These are phyloP conservation scores for Neonothopanus nambi DNA, from an alignment of 1,284 basidiomycete genomes.

Conservation along the genomic window DNA sequence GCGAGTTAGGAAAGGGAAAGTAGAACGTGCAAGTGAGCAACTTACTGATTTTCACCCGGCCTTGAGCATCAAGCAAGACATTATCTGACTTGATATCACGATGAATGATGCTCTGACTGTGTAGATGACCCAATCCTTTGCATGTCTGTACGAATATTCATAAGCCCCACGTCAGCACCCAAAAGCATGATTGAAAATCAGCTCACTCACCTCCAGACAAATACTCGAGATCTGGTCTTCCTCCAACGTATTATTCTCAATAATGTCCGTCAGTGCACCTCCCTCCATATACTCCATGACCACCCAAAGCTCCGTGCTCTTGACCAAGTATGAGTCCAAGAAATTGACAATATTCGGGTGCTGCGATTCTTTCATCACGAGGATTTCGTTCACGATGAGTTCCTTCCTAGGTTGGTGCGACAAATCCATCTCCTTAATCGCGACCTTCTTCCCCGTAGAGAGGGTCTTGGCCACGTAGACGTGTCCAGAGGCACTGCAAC, in stretches of 20 bases:
- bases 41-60: slow-evolving; percentile 96
- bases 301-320: slow-evolving; percentile 95
- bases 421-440: slow-evolving; percentile 99
- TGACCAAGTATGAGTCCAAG: slow-evolving; percentile 89
- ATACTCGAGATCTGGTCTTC: slow-evolving; percentile 98
- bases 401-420: slow-evolving; percentile 96
- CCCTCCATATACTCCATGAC: slow-evolving; percentile 99
- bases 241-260: slow-evolving; percentile 95
- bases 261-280: slow-evolving; percentile 95
- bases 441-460: slow-evolving; percentile 87
- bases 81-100: slow-evolving; percentile 99
- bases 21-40: slow-evolving; percentile 20
- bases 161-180: background rate
- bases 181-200: too few species aligned
- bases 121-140: slow-evolving; percentile 91
- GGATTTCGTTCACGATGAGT: slow-evolving; percentile 97
- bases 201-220: slow-evolving; percentile 77
- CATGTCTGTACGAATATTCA: slow-evolving; percentile 71
- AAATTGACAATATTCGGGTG: slow-evolving; percentile 99
- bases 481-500: slow-evolving; percentile 87
- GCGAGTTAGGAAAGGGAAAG: background rate
- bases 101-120: slow-evolving; percentile 95
- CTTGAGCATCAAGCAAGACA: slow-evolving; percentile 88
- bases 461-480: slow-evolving; percentile 98
- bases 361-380: slow-evolving; percentile 98